Base-by-base conservation (phyloP, 2,329 filamentous ascomycete species). In the Sclerotinia sclerotiorum region DNA sequence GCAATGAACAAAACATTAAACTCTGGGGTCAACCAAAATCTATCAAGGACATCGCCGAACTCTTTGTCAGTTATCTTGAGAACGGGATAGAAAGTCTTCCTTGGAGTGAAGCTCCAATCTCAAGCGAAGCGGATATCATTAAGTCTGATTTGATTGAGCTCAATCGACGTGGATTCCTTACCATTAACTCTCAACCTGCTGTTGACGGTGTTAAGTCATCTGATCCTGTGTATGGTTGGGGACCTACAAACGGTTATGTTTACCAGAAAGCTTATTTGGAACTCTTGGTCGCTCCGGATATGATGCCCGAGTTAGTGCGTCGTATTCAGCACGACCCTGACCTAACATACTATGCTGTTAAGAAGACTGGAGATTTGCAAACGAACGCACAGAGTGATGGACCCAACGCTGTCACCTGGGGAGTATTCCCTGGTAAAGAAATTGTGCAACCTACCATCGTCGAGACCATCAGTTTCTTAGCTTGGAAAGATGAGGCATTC, bases 381-480 rank as follows among this genome's bases (percentile, higher is more conserved):
- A 95, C 93, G 39, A 98, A 99, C 76, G 89, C 93, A 1, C 88
- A 89, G 11, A 87, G 88, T 29, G 93, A 96, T 74, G 92, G 93
- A 7, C 95, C 95, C 49, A 99, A 99, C 76, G 95, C 95, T n/a
- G 92, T 99, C 62, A 99, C 95, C 1, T 99, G 95, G 95, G 95
- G 95, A 80, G 96, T 99, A 46, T 99, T 98, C 82, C 94, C 95
- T 0, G 95, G 95, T 69, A 97, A 98, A 79, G 95, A 99, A 80
- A 97, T 99, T 77, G 94, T 99, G n/a, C 95, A 99, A 80, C 95
- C 95, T 19, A 99, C 95, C n/a, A 97, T 99, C 75, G 95, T 99
- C 65, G 95, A 99, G 82, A 96, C 92, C 24, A 90, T 99, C 78
- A 97, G 92, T 79, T 99, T 99, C 85, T 83, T 99, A 66, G 95